Evolutionary conservation across 1,139 yeast species (phyloP).

Genomic region (Wickerhamomyces sp.): DNA sequence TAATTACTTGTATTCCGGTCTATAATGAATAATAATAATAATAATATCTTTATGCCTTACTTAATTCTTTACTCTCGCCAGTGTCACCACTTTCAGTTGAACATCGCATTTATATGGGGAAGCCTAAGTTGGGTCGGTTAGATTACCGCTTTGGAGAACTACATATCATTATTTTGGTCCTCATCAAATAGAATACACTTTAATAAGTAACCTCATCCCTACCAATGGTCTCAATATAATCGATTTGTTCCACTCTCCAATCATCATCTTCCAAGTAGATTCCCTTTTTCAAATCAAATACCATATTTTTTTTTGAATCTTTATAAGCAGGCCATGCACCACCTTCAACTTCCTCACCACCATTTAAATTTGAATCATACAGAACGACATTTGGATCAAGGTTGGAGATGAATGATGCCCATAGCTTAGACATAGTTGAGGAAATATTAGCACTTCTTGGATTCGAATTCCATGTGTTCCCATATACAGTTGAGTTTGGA

Average conservation of each 20-base stretch:
- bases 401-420: constrained; percentile 12
- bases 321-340: constrained; percentile 1
- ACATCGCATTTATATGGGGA: too few species aligned
- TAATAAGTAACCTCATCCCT: too few species aligned
- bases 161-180: too few species aligned
- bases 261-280: constrained; percentile 1
- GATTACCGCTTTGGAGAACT: too few species aligned
- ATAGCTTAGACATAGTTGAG: constrained; percentile 6
- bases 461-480: constrained; percentile 9
- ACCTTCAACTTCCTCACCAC: background rate
- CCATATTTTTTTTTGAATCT: background rate
- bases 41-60: too few species aligned
- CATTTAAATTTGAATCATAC: background rate
- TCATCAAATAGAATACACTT: too few species aligned
- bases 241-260: constrained; percentile 1
- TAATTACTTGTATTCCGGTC: too few species aligned
- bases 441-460: constrained; percentile 7
- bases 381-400: constrained; percentile 10
- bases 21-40: too few species aligned
- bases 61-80: too few species aligned
- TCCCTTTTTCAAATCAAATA: constrained; percentile 2
- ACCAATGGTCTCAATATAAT: background rate
- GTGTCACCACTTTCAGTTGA: too few species aligned
- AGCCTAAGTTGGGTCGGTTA: too few species aligned
- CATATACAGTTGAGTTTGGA: constrained; percentile 6